These are phyloP conservation scores for Beauveria sp. DNA, from an alignment of 2,329 filamentous ascomycete species.

Conservation along the genomic window DNA sequence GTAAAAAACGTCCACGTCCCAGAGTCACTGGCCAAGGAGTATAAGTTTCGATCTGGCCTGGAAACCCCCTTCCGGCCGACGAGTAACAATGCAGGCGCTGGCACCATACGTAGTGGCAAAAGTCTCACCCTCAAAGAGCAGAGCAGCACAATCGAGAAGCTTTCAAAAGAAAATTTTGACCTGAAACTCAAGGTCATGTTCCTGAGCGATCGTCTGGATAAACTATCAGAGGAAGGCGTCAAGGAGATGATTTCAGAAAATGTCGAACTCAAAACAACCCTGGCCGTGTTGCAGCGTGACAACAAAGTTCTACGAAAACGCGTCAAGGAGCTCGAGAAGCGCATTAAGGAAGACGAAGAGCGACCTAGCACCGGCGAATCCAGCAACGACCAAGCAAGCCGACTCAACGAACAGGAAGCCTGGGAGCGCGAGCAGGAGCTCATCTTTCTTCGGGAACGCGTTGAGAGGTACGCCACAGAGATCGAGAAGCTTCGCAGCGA, in stretches of 20 bases:
- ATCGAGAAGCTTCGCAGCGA: slow-evolving; percentile 78
- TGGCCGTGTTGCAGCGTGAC: slow-evolving; percentile 84
- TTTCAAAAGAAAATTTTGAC: slow-evolving; percentile 98
- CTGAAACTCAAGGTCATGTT: slow-evolving; percentile 97
- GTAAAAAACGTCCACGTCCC: slow-evolving; percentile 87
- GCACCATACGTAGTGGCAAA: slow-evolving; percentile 51
- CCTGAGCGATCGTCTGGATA: slow-evolving; percentile 84
- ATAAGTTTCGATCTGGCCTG: slow-evolving; percentile 65
- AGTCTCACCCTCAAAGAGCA: slow-evolving; percentile 92
- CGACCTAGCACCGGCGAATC: slow-evolving; percentile 56
- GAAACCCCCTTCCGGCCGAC: slow-evolving; percentile 52
- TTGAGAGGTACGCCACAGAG: slow-evolving; percentile 76
- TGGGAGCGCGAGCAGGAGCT: slow-evolving; percentile 79
- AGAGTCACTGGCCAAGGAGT: slow-evolving; percentile 79
- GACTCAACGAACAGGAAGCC: slow-evolving; percentile 50
- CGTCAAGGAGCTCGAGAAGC: slow-evolving; percentile 80
- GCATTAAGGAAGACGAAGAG: slow-evolving; percentile 58
- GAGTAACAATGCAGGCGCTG: slow-evolving; percentile 34
- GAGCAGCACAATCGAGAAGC: slow-evolving; percentile 89
- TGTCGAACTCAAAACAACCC: slow-evolving; percentile 85
- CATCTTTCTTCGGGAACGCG: slow-evolving; percentile 71
- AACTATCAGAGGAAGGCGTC: slow-evolving; percentile 89
- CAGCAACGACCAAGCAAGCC: slow-evolving; percentile 50
- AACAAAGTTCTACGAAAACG: slow-evolving; percentile 75
- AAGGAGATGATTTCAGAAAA: slow-evolving; percentile 98